These are phyloP conservation scores for Naematelia encephala DNA, from an alignment of 768 basidiomycete genomes.

Conservation along the genomic window DNA sequence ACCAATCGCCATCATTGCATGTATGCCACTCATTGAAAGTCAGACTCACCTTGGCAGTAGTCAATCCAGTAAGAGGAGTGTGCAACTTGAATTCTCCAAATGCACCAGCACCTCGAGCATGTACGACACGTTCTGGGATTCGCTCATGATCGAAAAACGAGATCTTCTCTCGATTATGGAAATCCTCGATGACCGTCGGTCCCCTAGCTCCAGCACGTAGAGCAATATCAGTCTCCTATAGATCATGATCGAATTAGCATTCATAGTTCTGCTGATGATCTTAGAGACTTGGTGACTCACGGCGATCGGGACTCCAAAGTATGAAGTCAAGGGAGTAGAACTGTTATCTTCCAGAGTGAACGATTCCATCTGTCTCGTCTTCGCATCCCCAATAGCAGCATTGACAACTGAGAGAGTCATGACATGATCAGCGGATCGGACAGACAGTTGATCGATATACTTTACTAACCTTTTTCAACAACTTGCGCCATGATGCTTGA, in stretches of 20 bases:
- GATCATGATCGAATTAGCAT: too few relatives aligned
- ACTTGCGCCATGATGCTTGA: neutral
- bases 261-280: too few relatives aligned
- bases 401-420: conserved; percentile 45
- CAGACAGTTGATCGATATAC: too few relatives aligned
- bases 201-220: conserved; percentile 55
- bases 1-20: neutral
- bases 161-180: conserved; percentile 71
- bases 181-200: conserved; percentile 64
- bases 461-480: neutral
- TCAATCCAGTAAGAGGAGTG: conserved; percentile 66
- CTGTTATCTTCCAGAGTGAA: conserved; percentile 30
- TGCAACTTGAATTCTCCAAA: conserved; percentile 82
- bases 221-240: conserved; percentile 48
- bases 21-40: neutral
- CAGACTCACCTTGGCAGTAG: conserved; percentile 56
- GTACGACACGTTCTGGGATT: conserved; percentile 70
- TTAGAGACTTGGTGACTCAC: conserved; percentile 26
- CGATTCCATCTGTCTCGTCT: conserved; percentile 43
- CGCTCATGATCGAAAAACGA: conserved; percentile 81
- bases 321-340: conserved; percentile 40
- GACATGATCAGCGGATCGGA: too few relatives aligned
- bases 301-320: conserved; percentile 47
- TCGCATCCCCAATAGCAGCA: conserved; percentile 46
- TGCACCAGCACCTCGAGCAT: conserved; percentile 56